A percentile compares a stretch with the other conserved stretches of the same genome.
These are phyloP conservation scores for Neurospora sp. DNA, from an alignment of 2,329 filamentous ascomycete species.

Conservation along the genomic window DNA sequence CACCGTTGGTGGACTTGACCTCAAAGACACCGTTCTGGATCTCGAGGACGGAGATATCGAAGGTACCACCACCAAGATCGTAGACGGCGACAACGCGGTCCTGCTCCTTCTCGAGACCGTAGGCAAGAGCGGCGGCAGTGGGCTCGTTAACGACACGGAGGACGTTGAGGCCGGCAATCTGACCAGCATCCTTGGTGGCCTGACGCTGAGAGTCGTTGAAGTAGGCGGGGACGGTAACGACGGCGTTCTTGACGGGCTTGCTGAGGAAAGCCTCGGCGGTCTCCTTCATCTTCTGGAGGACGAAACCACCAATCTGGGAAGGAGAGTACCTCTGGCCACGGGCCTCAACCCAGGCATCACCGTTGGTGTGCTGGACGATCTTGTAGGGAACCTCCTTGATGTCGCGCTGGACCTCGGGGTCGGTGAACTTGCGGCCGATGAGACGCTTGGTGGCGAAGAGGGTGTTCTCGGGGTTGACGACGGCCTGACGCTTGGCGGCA, in stretches of 20 bases:
- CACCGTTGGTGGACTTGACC: slow-evolving; percentile 98
- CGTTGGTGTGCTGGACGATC: slow-evolving; percentile 94
- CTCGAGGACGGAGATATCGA: slow-evolving; percentile 96
- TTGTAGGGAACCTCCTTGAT: slow-evolving; percentile 98
- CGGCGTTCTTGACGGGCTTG: slow-evolving; percentile 88
- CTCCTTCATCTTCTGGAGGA: slow-evolving; percentile 99
- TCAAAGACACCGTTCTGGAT: slow-evolving; percentile 98
- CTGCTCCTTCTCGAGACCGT: slow-evolving; percentile 89
- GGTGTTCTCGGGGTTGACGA: slow-evolving; percentile 97
- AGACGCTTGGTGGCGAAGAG: slow-evolving; percentile 98
- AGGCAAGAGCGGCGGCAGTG: slow-evolving; percentile 88
- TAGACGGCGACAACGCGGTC: slow-evolving; percentile 90
- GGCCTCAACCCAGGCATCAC: slow-evolving; percentile 91
- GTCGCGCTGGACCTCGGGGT: slow-evolving; percentile 88
- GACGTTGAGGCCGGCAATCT: slow-evolving; percentile 92
- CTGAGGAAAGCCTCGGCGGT: slow-evolving; percentile 88
- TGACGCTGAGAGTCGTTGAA: slow-evolving; percentile 99
- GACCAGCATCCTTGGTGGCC: slow-evolving; percentile 95
- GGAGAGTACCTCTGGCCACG: slow-evolving; percentile 94
- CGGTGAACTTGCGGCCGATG: slow-evolving; percentile 94
- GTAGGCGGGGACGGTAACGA: slow-evolving; percentile 94
- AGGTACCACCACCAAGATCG: slow-evolving; percentile 96
- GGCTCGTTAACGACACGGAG: slow-evolving; percentile 98
- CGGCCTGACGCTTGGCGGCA: slow-evolving; percentile 93
- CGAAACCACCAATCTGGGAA: slow-evolving; percentile 95